Evolutionary conservation across 257 asterid genomes (phyloP), one percentile per base, ranked within the genome.

Genomic region (Henckelia pumila): DNA sequence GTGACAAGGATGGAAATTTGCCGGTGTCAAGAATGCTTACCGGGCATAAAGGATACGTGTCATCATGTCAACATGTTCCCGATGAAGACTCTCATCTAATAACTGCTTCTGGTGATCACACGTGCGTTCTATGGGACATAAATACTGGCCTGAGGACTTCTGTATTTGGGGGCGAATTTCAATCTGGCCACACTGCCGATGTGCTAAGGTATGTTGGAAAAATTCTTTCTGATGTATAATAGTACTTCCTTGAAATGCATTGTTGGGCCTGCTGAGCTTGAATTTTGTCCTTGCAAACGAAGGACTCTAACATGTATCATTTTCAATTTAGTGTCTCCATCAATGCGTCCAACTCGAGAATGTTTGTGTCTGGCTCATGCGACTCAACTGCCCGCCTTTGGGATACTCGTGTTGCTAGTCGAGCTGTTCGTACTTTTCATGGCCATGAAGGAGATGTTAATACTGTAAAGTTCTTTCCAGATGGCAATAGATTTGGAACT

Each of bases 401-500:
- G 99, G 97, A 94, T 72, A 91, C 95, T 14, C 95, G 99, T 30
- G 96, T 87, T 79, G 99, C 99, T 66, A 94, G 99, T 83, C 91
- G 97, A 67, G 97, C 99, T 66, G 96, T 85, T 56, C 81, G 91
- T 53, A 91, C 99, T 47, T 94, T 91, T 71, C 83, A 85, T 78
- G 97, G 96, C 59, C 97, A 91, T 14, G 88, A 83, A 77, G 95
- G 96, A 74, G 99, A 94, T 79, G 97, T 94, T 74, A 87, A 79
- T 82, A 61, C 96, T 52, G 96, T 94, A 44, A 94, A 87, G 89
- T 94, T 91, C 77, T 90, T 93, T 63, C 95, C 97, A 6, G 99
- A 94, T 64, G 99, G 97, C 73, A 77, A 87, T 77, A 81, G 96
- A 79, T 94, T 91, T 75, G 97, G 96, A 72, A 87, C 96, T 11